Evolutionary conservation across 352 stramenopile genomes (phyloP).

Genomic region (Globisporangium viniferum): DNA sequence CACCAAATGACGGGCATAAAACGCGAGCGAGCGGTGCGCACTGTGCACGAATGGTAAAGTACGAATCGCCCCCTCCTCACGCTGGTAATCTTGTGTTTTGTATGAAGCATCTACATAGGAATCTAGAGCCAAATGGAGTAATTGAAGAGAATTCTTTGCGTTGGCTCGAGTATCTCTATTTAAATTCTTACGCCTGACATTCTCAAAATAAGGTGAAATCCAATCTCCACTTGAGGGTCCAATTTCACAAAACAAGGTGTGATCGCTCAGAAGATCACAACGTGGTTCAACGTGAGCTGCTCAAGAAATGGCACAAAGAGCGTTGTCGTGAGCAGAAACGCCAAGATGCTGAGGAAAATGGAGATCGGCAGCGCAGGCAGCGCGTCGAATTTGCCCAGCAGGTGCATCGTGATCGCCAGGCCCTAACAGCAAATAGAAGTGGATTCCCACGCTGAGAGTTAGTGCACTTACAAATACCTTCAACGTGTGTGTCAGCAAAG

Average conservation of each 20-base stretch:
- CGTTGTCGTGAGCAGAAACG: conserved; percentile 38
- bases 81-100: background rate
- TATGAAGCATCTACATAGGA: background rate
- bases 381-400: conserved; percentile 92
- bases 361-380: conserved; percentile 95
- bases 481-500: background rate
- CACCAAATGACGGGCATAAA: conserved; percentile 5
- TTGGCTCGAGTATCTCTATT: background rate
- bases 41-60: conserved; percentile 15
- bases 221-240: background rate
- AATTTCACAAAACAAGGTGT: background rate
- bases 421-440: conserved; percentile 30
- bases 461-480: background rate
- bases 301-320: conserved; percentile 37
- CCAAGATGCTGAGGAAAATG: conserved; percentile 84
- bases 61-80: conserved; percentile 15
- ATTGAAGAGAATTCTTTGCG: background rate
- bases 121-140: background rate
- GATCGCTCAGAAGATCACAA: conserved; percentile 3
- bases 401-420: conserved; percentile 89
- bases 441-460: background rate
- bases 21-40: background rate
- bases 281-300: conserved; percentile 16
- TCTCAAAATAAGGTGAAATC: conserved; percentile 15
- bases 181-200: background rate